These are phyloP conservation scores for Platismatia glauca DNA, from an alignment of 495 filamentous ascomycete species.

Conservation along the genomic window DNA sequence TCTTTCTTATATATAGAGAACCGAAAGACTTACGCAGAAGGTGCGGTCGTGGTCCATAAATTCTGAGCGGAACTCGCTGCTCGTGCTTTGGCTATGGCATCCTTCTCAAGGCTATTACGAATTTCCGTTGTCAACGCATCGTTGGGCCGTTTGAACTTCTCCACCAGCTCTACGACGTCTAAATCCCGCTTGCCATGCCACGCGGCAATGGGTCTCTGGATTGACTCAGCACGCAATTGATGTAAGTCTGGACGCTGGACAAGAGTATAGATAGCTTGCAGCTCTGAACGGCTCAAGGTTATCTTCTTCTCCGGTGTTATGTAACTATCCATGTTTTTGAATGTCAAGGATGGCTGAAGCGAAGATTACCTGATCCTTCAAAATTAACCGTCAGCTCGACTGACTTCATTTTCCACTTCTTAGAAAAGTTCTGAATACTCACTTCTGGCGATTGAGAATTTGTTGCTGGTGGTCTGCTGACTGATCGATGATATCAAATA, in stretches of 20 bases:
- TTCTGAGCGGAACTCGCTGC: neutral
- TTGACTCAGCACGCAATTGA: neutral
- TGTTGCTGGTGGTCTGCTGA: neutral
- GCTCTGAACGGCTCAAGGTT: conserved; percentile 1
- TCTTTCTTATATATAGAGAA: neutral
- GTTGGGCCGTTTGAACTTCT: neutral
- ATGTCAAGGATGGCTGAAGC: neutral
- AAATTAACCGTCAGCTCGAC: neutral
- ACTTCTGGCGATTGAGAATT: neutral
- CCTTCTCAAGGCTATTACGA: neutral
- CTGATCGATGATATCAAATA: neutral
- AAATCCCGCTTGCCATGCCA: neutral
- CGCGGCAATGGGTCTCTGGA: neutral
- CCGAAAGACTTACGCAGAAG: neutral
- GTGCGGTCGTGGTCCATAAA: neutral
- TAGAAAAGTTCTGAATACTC: neutral
- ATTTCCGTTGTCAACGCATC: neutral
- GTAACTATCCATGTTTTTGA: neutral
- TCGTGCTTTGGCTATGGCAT: neutral
- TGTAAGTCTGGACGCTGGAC: neutral
- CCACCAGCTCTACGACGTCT: neutral
- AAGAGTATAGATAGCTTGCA: conserved; percentile 1
- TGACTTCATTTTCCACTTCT: neutral
- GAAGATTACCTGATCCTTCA: neutral
- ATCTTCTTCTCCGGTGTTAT: neutral